Base-by-base conservation (phyloP, 2,329 filamentous ascomycete genomes). In the Pseudopithomyces maydicus region DNA sequence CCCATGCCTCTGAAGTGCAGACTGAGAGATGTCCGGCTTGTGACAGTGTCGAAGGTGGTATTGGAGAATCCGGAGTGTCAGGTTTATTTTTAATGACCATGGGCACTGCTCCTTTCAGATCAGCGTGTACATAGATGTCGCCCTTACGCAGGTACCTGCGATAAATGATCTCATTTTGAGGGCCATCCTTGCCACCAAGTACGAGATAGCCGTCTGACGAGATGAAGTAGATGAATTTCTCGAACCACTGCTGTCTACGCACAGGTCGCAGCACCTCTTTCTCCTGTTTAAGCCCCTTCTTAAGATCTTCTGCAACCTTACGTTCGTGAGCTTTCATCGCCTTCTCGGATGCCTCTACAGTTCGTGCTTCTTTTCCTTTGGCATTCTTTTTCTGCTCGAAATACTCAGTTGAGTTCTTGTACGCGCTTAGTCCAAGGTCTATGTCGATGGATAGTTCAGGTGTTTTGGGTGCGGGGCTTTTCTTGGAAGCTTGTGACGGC, bases 201-300 rank as follows among this genome's bases (percentile, higher is more conserved):
- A 98, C 90, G 6, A 99, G 83, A 73, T 98, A 97, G 4, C 94
- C 93, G 70, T 99, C 95, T 0, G 92, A 96, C 0, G 93, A 97
- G 65, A 98, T 85, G 78, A 99, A 99, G 84, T 92, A 98, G 26
- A 88, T 81, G 68, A 97, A 99, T 76, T 99, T 99, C 70, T 99
- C 95, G 65, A 97, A 99, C 95, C 95, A 99, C 68, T 93, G 85
- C 63, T 88, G 89, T 69, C 88, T 90, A 54, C 95, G 86, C 8
- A 97, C 89, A 0, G 90, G 92, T 44, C 93, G 88, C 10, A 98
- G 79, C 1, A 96, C 81, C 19, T 92, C 89, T 74, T 97, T 97
- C 77, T 98, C 95, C 71, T 95, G 90, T 78, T 97, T 97, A 55
- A 98, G 77, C 0, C 88, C 89, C 69, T 92, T 94, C 77, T 91